phyloP scores from a whole-genome alignment of 1,139 yeast genomes.

The Debaryomycetaceae sp. region DNA sequence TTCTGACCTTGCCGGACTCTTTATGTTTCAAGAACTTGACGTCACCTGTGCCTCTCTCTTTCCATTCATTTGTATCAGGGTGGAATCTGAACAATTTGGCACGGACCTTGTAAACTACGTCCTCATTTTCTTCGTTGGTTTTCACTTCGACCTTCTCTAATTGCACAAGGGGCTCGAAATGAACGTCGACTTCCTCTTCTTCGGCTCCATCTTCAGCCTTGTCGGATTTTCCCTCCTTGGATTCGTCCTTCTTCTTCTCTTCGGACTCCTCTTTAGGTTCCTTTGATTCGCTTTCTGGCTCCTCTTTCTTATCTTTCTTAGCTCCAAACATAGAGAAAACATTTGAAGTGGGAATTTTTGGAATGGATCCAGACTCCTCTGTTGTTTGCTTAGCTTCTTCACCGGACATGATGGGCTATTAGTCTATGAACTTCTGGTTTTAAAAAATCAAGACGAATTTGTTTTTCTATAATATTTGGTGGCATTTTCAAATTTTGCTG shows the following conservation, averaged over 20 bases:
- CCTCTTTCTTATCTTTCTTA: conserved; percentile 61
- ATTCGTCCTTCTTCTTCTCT: conserved; percentile 27
- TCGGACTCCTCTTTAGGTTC: conserved; percentile 30
- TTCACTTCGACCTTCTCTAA: conserved; percentile 94
- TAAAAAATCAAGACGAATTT: neutral
- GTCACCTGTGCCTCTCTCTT: conserved; percentile 99
- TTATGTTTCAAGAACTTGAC: conserved; percentile 93
- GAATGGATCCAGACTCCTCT: conserved; percentile 21
- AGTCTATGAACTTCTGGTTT: conserved; percentile 1
- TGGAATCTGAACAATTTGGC: conserved; percentile 94
- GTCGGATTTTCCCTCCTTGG: conserved; percentile 26
- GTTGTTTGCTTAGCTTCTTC: conserved; percentile 34
- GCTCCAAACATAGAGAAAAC: conserved; percentile 93
- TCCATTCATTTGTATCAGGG: conserved; percentile 88
- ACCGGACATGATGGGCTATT: conserved; percentile 26
- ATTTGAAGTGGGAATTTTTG: conserved; percentile 65
- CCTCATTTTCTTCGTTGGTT: conserved; percentile 96
- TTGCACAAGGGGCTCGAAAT: conserved; percentile 93
- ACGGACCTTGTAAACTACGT: conserved; percentile 79
- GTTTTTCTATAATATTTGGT: neutral
- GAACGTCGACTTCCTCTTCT: conserved; percentile 91
- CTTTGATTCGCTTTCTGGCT: conserved; percentile 20
- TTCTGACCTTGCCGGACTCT: conserved; percentile 72
- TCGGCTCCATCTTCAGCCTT: conserved; percentile 61
- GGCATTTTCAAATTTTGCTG: conserved; percentile 1